phyloP scores from a whole-genome alignment of 1,284 basidiomycete genomes.

The Dichomitus squalens region DNA sequence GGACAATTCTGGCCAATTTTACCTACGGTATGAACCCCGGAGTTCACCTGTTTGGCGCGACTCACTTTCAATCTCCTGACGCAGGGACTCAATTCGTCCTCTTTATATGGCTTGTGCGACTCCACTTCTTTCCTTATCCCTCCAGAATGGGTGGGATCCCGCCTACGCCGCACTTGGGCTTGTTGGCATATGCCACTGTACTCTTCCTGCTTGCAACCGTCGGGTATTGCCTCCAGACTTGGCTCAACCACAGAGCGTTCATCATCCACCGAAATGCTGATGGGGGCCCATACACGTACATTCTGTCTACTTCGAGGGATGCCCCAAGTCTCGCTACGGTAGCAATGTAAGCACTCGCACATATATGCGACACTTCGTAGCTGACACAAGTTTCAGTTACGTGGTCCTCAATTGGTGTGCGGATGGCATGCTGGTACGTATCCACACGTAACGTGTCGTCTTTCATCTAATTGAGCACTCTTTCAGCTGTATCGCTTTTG shows the following conservation, averaged over 20 bases:
- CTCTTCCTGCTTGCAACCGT: constrained; percentile 29
- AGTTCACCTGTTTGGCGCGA: neutral
- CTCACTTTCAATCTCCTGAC: neutral
- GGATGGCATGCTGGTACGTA: constrained; percentile 35
- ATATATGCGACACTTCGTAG: neutral
- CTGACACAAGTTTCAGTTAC: constrained; percentile 28
- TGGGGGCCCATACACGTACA: constrained; percentile 28
- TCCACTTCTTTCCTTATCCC: neutral
- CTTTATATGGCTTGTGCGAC: constrained; percentile 14
- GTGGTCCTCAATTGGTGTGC: constrained; percentile 36
- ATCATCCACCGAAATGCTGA: constrained; percentile 18
- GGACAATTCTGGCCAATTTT: constrained; percentile 26
- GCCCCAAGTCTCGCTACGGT: constrained; percentile 27
- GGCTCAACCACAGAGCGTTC: constrained; percentile 28
- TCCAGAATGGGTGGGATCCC: neutral
- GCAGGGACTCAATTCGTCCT: constrained; percentile 28
- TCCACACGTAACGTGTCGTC: no score
- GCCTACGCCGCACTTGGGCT: constrained; percentile 3
- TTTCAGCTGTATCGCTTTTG: constrained; percentile 32
- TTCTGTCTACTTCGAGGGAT: constrained; percentile 22
- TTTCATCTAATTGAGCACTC: neutral
- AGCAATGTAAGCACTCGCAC: constrained; percentile 26
- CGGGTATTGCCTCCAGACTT: constrained; percentile 28
- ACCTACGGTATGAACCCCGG: constrained; percentile 26
- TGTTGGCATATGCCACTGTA: constrained; percentile 19